Base-by-base conservation (phyloP, 352 stramenopile genomes). In the Albugo laibachii region DNA sequence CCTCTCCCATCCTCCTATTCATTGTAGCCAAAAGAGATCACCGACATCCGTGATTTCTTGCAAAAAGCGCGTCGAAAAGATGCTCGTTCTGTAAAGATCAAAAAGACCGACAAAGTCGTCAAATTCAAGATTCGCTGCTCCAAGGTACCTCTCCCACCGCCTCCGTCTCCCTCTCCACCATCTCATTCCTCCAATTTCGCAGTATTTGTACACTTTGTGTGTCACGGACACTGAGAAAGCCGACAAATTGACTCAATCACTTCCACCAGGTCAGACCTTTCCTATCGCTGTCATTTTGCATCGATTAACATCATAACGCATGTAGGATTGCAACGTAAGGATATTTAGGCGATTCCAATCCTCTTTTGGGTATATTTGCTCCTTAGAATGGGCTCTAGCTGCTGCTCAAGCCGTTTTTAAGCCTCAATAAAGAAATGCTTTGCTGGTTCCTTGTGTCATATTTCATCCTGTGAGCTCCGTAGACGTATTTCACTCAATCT, bases 81-180 rank as follows among this genome's bases (percentile, higher is more conserved):
- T 83, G 95, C 95, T 59, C 95, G 94, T 60, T 95, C 95, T 55
- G 94, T 99, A 41, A 99, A 98, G 78, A 98, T 99, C 66, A 97
- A 97, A 74, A 99, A 98, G 88, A 84, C 81, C 56, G 73, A 83
- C 58, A 70, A 87, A 66, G 82, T 97, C 50, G 96, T 95, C 66
- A 99, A 99, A 85, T 99, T 99, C 84, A 99, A 99, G 85, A 99
- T 99, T 68, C 91, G 95, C 62, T 99, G 95, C 92, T 97, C 83
- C 61, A 93, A 92, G 58, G 60, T 71, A 56, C 38, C 3, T 24
- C 3, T 8, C 8, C 3, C 16, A 43, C 3, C 8, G 8, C 20
- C 8, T 10, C 8, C 3, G 3, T 8, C 8, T 10, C 3, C 38
- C 16, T n/a, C 16, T 19, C 3, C 16, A 43, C 3, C 8, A 43